Evolutionary conservation across 2,329 filamentous ascomycete genomes (phyloP).

Genomic region (Aschersonia sp.): DNA sequence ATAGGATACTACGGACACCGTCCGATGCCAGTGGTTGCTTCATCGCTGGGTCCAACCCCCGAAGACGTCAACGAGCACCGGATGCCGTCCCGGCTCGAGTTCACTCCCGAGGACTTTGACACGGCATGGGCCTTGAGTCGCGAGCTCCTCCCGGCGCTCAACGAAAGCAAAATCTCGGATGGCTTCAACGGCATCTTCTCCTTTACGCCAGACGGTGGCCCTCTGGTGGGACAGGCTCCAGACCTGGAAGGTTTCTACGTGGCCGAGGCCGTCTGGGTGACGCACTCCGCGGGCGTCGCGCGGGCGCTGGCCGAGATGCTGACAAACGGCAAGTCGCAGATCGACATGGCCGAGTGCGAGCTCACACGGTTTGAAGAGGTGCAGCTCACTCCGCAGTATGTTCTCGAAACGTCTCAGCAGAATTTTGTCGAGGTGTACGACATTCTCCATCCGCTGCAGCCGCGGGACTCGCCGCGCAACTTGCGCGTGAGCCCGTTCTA

Average conservation of each 20-base stretch:
- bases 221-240: conserved; percentile 42
- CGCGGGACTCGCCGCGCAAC: conserved; percentile 39
- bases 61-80: conserved; percentile 39
- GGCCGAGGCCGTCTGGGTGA: conserved; percentile 53
- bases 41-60: conserved; percentile 36
- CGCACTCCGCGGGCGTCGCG: conserved; percentile 48
- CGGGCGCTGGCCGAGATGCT: conserved; percentile 44
- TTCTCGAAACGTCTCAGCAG: conserved; percentile 42
- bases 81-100: conserved; percentile 48
- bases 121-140: conserved; percentile 43
- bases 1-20: conserved; percentile 51
- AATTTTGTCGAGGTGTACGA: conserved; percentile 53
- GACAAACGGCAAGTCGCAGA: conserved; percentile 36
- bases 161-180: conserved; percentile 34
- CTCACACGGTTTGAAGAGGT: conserved; percentile 46
- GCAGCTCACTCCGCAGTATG: conserved; percentile 39
- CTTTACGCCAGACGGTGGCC: conserved; percentile 49
- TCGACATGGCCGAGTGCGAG: conserved; percentile 45
- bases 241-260: conserved; percentile 47
- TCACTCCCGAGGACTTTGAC: conserved; percentile 44
- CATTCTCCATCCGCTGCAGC: conserved; percentile 46
- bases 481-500: conserved; percentile 46
- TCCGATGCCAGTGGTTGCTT: conserved; percentile 44
- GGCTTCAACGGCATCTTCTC: conserved; percentile 55
- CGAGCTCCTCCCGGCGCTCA: conserved; percentile 37